Conservation (phyloP, 345 rosid species). For the Hirschfeldia incana region DNA sequence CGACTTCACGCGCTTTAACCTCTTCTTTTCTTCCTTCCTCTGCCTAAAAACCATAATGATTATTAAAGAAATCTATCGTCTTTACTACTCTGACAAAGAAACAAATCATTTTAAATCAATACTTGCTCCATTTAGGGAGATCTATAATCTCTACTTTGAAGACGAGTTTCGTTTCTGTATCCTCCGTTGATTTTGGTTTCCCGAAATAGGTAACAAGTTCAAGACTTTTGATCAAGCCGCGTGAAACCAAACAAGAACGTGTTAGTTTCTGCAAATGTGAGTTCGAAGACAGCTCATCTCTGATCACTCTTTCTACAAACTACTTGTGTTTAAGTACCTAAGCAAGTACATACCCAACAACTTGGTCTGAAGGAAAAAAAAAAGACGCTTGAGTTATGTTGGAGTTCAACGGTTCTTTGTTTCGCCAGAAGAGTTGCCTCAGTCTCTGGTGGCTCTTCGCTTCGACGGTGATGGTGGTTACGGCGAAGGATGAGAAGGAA, state of each 20-base stretch:
- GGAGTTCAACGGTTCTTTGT: conserved; percentile 11
- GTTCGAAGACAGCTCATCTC: conserved; percentile 33
- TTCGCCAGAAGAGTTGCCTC: conserved; percentile 24
- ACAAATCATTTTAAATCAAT: not conserved
- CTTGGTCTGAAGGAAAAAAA: not conserved
- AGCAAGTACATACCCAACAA: conserved; percentile 19
- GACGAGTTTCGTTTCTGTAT: not conserved
- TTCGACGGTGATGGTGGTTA: conserved; percentile 41
- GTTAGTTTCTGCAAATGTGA: conserved; percentile 21
- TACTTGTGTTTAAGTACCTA: conserved; percentile 19
- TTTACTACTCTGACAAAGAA: conserved; percentile 9
- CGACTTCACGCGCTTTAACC: conserved; percentile 27
- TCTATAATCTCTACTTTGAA: not conserved
- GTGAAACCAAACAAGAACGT: conserved; percentile 10
- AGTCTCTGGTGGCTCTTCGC: conserved; percentile 20
- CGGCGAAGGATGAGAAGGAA: conserved; percentile 30
- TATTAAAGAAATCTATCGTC: not conserved
- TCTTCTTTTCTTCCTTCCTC: not conserved
- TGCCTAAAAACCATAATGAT: conserved; percentile 14
- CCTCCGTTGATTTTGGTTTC: conserved; percentile 13
- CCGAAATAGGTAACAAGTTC: conserved; percentile 14
- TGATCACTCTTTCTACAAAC: conserved; percentile 13
- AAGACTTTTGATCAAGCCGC: conserved; percentile 31
- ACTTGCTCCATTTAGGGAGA: conserved; percentile 5
- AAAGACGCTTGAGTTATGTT: conserved; percentile 10